Conservation (phyloP, 192 early-diverging fungal genomes). For the Phlyctochytrium bullatum region DNA sequence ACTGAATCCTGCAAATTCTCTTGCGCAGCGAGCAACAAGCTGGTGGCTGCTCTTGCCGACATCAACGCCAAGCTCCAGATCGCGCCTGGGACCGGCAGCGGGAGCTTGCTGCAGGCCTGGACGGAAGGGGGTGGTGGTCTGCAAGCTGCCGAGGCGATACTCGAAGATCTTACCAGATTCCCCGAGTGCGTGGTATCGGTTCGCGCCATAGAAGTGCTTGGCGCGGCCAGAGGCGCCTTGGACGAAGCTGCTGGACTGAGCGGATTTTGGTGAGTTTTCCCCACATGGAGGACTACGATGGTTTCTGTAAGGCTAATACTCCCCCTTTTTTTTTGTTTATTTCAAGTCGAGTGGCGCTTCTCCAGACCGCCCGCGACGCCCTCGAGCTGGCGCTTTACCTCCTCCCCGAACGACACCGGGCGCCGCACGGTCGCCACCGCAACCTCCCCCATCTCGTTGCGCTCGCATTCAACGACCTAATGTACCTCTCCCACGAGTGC, state of each 20-base stretch:
- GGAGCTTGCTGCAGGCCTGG: too few species aligned
- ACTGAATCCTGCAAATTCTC: too few species aligned
- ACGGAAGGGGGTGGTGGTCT: not conserved
- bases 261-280: too few species aligned
- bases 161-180: not conserved
- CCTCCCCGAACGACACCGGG: not conserved
- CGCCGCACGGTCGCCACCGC: not conserved
- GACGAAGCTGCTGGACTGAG: too few species aligned
- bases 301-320: not conserved
- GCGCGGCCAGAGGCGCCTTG: not conserved
- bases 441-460: not conserved
- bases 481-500: not conserved
- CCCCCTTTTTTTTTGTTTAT: too few species aligned
- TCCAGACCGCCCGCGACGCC: not conserved
- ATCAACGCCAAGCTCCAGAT: too few species aligned
- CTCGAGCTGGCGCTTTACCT: not conserved
- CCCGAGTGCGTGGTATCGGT: not conserved
- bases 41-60: too few species aligned
- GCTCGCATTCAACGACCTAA: not conserved
- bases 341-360: not conserved
- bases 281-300: too few species aligned
- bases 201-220: not conserved
- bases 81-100: too few species aligned
- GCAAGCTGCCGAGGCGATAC: not conserved
- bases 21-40: too few species aligned